Base-by-base conservation (phyloP, 2,329 filamentous ascomycete species). In the Coniochaeta ligniaria region DNA sequence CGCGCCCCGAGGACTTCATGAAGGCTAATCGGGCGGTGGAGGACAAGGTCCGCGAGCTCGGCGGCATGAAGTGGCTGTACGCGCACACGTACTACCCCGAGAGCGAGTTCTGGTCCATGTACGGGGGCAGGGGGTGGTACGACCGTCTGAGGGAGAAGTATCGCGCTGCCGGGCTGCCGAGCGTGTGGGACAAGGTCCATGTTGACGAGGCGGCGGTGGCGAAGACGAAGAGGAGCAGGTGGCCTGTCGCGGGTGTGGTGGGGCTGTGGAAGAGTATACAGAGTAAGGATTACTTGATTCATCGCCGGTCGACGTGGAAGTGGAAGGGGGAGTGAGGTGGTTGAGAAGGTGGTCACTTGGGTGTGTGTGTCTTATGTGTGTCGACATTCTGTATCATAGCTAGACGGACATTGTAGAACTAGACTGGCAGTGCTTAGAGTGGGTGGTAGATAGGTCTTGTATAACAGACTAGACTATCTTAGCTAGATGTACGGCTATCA, bases 51-150 rank as follows among this genome's bases (percentile, higher is more conserved):
- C 77, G 78, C 56, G 80, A 85, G 64, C 81, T 95, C 1, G 86
- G 87, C 55, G 92, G 91, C 2, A 84, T 89, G 77, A 96, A 96
- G 76, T 95, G 91, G 89, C 78, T 96, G 14, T 96, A 96, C 73
- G 91, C 91, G 2, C 89, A 94, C 68, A 89, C 90, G 0, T 96
- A 92, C 75, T 95, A 95, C 72, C 81, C 83, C n/a, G 83, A 89
- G 69, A 75, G 81, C 0, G 84, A 90, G 69, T 92, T 90, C 73
- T 90, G 87, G 86, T 67, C 75, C 36, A 77, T 86, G 58, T 90
- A 90, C 70, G 79, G 78, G 60, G 78, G 83, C 57, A 73, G 76
- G 50, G 67, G 70, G 22, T 84, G 80, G 80, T 91, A 92, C 70
- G 81, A 89, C 35, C 75, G 69, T 1, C 75, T 92, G 65, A 76